phyloP scores from a whole-genome alignment of 208 protist genomes.

The Trypanosoma theileri region DNA sequence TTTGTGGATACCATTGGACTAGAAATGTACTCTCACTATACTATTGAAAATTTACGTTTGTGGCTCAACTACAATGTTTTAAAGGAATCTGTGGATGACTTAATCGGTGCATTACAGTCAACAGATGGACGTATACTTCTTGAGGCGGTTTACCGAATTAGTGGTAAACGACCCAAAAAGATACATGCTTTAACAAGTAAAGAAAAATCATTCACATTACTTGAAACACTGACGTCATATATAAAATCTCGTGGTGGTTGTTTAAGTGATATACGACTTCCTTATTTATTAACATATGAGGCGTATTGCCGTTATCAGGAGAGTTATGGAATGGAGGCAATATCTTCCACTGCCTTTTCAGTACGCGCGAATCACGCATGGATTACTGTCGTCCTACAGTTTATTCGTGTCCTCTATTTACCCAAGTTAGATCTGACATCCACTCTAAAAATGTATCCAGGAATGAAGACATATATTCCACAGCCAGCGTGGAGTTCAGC shows the following conservation, averaged over 20 bases:
- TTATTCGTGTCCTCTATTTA: slow-evolving; percentile 78
- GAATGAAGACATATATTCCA: slow-evolving; percentile 19
- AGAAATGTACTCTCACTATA: slow-evolving; percentile 10
- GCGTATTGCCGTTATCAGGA: slow-evolving; percentile 57
- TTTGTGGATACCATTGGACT: slow-evolving; percentile 25
- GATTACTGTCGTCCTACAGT: slow-evolving; percentile 76
- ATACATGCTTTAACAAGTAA: slow-evolving; percentile 1
- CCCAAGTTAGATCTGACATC: slow-evolving; percentile 41
- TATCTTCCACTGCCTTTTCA: slow-evolving; percentile 37
- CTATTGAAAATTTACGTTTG: slow-evolving; percentile 46
- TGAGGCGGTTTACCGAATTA: slow-evolving; percentile 67
- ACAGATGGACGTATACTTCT: slow-evolving; percentile 59
- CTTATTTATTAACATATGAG: slow-evolving; percentile 80
- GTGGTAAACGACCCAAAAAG: slow-evolving; percentile 50
- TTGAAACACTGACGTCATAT: slow-evolving; percentile 67
- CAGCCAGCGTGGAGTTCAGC: slow-evolving; percentile 35
- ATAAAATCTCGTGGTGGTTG: slow-evolving; percentile 77
- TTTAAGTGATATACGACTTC: slow-evolving; percentile 63
- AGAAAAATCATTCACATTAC: slow-evolving; percentile 16
- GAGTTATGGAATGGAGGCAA: slow-evolving; percentile 5
- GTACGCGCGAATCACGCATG: slow-evolving; percentile 58
- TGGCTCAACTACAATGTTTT: slow-evolving; percentile 85
- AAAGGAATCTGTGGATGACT: slow-evolving; percentile 49
- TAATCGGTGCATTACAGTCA: slow-evolving; percentile 55
- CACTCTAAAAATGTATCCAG: slow-evolving; percentile 16